These are phyloP conservation scores for Pythium monospermum DNA, from an alignment of 352 stramenopile genomes.

Conservation along the genomic window DNA sequence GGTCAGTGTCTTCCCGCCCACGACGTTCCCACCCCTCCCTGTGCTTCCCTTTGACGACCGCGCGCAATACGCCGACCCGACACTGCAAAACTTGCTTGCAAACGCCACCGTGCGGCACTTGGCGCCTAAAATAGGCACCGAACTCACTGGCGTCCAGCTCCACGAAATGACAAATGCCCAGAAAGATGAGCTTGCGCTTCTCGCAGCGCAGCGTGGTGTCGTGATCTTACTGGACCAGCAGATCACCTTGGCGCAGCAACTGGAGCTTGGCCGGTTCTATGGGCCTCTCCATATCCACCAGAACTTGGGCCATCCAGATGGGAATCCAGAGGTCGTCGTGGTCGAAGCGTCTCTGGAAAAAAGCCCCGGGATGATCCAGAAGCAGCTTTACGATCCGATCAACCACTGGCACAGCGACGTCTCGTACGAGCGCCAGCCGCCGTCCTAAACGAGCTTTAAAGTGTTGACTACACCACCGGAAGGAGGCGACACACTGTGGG, in stretches of 20 bases:
- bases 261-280: conserved; percentile 25
- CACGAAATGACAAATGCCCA: conserved; percentile 28
- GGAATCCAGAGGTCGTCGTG: conserved; percentile 15
- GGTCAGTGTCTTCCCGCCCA: conserved; percentile 1
- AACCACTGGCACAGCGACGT: conserved; percentile 39
- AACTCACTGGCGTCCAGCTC: conserved; percentile 25
- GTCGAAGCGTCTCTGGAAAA: neutral
- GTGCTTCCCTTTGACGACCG: conserved; percentile 20
- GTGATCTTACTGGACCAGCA: conserved; percentile 10
- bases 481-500: conserved; percentile 39
- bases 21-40: neutral
- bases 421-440: conserved; percentile 31
- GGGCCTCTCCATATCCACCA: conserved; percentile 30
- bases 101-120: conserved; percentile 18
- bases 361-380: conserved; percentile 8
- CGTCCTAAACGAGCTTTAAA: conserved; percentile 29
- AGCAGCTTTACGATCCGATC: conserved; percentile 22
- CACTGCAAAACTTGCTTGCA: conserved; percentile 28
- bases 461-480: conserved; percentile 27
- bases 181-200: conserved; percentile 19
- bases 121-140: conserved; percentile 23
- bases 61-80: conserved; percentile 26
- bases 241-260: conserved; percentile 22
- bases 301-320: conserved; percentile 21
- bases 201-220: conserved; percentile 12